A percentile compares a stretch with the other conserved stretches of the same genome.
Conservation (phyloP, 2,329 filamentous ascomycete species). For the Diaporthe australafricana region DNA sequence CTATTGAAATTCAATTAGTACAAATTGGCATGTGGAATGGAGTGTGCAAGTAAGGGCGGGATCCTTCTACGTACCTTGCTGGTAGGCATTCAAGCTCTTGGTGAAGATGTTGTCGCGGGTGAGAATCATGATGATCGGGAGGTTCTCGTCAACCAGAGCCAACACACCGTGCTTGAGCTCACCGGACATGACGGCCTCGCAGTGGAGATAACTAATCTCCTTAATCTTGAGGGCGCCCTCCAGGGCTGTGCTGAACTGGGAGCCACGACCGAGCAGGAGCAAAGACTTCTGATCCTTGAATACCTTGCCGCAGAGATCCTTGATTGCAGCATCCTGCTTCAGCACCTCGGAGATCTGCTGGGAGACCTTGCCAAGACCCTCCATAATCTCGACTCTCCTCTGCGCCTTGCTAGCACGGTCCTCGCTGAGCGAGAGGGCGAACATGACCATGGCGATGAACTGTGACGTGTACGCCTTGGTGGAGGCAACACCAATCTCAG, state of each 20-base stretch:
- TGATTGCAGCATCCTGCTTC: constrained; percentile 92
- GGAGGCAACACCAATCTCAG: constrained; percentile 98
- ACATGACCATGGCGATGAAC: constrained; percentile 99
- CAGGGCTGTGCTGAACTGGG: constrained; percentile 95
- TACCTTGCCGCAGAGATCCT: constrained; percentile 89
- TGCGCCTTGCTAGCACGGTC: constrained; percentile 95
- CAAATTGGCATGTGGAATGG: too few species aligned
- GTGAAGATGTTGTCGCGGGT: constrained; percentile 96
- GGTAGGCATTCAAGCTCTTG: constrained; percentile 99
- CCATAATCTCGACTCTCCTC: constrained; percentile 95
- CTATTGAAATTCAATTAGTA: constrained; percentile 54
- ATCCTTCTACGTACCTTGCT: constrained; percentile 76
- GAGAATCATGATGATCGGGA: constrained; percentile 99
- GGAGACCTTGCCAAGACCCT: constrained; percentile 88
- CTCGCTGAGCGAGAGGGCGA: constrained; percentile 94
- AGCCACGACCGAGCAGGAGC: constrained; percentile 91
- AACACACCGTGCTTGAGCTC: constrained; percentile 99
- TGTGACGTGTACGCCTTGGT: constrained; percentile 99
- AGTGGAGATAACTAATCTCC: constrained; percentile 99
- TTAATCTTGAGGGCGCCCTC: constrained; percentile 99
- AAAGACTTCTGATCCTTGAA: constrained; percentile 99
- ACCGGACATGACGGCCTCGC: constrained; percentile 99
- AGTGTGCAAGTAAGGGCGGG: background rate
- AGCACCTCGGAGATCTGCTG: constrained; percentile 93
- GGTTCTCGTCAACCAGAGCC: constrained; percentile 96